phyloP scores from a whole-genome alignment of 305 asterid species.

The Rubia occidens region DNA sequence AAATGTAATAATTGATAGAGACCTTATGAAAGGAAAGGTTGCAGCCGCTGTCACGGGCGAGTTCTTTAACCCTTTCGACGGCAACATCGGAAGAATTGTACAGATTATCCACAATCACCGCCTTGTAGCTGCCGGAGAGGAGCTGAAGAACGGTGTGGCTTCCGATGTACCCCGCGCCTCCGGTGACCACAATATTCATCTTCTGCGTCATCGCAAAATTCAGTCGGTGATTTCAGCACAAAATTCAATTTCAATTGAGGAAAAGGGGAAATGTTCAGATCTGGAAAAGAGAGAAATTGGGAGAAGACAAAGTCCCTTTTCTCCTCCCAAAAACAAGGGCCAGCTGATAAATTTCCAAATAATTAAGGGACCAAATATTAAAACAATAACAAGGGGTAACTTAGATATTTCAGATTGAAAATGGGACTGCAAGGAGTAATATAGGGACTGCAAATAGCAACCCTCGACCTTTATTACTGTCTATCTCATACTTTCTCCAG shows the following conservation, averaged over 20 bases:
- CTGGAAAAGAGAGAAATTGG: no score
- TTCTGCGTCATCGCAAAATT: constrained; percentile 42
- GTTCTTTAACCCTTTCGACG: constrained; percentile 56
- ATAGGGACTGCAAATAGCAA: no score
- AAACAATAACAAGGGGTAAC: no score
- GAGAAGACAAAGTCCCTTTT: no score
- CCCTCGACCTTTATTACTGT: no score
- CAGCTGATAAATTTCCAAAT: no score
- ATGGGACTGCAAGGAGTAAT: no score
- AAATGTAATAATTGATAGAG: neutral
- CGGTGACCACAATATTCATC: constrained; percentile 71
- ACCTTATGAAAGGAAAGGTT: constrained; percentile 75
- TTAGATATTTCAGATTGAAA: no score
- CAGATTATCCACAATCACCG: constrained; percentile 75
- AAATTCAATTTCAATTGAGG: no score
- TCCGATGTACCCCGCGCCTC: constrained; percentile 97
- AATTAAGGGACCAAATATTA: no score
- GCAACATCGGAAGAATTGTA: constrained; percentile 74
- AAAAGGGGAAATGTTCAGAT: no score
- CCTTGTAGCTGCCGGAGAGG: constrained; percentile 57
- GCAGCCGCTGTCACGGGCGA: constrained; percentile 53
- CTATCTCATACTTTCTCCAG: neutral
- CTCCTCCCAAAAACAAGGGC: no score
- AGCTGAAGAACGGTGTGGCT: constrained; percentile 88
- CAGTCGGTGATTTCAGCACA: neutral